phyloP scores from a whole-genome alignment of 192 early-diverging fungal genomes.

The Linnemannia zychae region DNA sequence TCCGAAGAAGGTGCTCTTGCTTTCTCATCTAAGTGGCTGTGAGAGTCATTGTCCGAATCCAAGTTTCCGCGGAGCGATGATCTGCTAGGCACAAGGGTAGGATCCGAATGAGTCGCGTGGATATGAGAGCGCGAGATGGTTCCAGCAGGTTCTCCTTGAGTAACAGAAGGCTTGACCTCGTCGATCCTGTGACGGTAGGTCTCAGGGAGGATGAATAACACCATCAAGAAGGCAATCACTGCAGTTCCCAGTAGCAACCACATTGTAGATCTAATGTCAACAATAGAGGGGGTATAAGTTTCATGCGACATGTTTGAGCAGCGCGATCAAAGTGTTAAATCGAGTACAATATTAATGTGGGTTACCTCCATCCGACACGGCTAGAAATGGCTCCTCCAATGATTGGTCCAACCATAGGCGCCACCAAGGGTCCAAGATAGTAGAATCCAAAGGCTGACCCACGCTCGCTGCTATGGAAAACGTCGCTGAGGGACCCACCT shows the following conservation, averaged over 20 bases:
- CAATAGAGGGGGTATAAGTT: neutral
- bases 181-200: constrained; percentile 60
- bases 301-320: no score
- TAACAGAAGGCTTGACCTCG: constrained; percentile 31
- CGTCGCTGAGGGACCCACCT: constrained; percentile 52
- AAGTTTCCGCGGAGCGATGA: constrained; percentile 27
- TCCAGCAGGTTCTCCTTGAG: neutral
- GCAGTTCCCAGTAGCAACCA: constrained; percentile 48
- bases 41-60: neutral
- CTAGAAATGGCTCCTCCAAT: constrained; percentile 52
- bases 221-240: constrained; percentile 30
- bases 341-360: neutral
- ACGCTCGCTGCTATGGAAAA: constrained; percentile 55
- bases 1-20: neutral
- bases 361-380: constrained; percentile 43
- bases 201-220: constrained; percentile 61
- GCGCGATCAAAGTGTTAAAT: neutral
- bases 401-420: constrained; percentile 57
- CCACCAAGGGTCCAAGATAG: constrained; percentile 53
- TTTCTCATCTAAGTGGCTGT: neutral
- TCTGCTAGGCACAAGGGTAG: constrained; percentile 41
- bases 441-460: constrained; percentile 53
- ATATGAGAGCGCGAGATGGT: constrained; percentile 17
- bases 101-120: constrained; percentile 40
- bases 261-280: constrained; percentile 33